A percentile compares a stretch with the other conserved stretches of the same genome.
Conservation (phyloP, 1,139 yeast species). For the Sugiyamaella pinicola region DNA sequence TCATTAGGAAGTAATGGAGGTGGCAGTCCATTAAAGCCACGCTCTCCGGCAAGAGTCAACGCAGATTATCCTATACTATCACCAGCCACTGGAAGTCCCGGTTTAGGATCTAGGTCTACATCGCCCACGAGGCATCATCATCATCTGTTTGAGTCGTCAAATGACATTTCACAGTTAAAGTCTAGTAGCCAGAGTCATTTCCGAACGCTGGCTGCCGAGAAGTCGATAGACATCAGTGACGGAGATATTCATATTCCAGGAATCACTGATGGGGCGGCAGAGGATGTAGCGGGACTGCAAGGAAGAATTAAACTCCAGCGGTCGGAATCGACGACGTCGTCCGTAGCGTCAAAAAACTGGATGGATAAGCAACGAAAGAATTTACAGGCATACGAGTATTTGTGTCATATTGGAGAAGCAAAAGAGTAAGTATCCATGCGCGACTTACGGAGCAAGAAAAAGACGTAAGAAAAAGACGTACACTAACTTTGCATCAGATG, state of each 20-base stretch:
- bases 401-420: slow-evolving; percentile 87
- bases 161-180: slow-evolving; percentile 27
- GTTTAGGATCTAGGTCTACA: slow-evolving; percentile 23
- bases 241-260: slow-evolving; percentile 39
- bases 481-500: slow-evolving; percentile 45
- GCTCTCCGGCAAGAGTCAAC: slow-evolving; percentile 31
- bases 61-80: slow-evolving; percentile 20
- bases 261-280: slow-evolving; percentile 39
- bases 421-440: slow-evolving; percentile 54
- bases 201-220: slow-evolving; percentile 31
- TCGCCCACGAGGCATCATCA: slow-evolving; percentile 26
- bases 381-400: slow-evolving; percentile 70
- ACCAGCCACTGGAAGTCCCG: slow-evolving; percentile 12
- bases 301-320: slow-evolving; percentile 43
- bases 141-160: slow-evolving; percentile 19
- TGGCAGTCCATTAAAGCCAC: slow-evolving; percentile 26
- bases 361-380: slow-evolving; percentile 50
- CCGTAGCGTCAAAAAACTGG: slow-evolving; percentile 40
- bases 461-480: too few relatives aligned
- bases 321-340: slow-evolving; percentile 37
- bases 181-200: slow-evolving; percentile 33
- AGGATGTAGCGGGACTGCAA: slow-evolving; percentile 44
- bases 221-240: slow-evolving; percentile 22
- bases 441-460: too few relatives aligned
- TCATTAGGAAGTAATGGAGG: slow-evolving; percentile 1